These are phyloP conservation scores for Lycium ferocissimum DNA, from an alignment of 257 asterid species.

Conservation along the genomic window DNA sequence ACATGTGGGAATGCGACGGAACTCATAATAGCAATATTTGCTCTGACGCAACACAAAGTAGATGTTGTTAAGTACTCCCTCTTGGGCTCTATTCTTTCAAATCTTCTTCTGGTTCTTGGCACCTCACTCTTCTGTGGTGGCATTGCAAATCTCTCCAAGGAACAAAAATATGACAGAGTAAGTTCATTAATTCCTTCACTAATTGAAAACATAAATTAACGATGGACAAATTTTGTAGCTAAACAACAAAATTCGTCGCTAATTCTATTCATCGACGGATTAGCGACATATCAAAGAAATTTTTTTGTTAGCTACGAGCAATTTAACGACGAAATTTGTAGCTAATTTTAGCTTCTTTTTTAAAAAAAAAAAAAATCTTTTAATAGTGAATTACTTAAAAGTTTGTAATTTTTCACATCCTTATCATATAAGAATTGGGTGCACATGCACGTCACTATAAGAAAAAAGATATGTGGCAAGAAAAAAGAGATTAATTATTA, in stretches of 20 bases:
- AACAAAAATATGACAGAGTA: constrained; percentile 80
- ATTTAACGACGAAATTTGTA: too few species aligned
- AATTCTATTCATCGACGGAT: too few species aligned
- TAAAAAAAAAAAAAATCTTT: too few species aligned
- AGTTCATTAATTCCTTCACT: constrained; percentile 14
- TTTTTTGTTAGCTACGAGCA: too few species aligned
- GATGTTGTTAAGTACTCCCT: constrained; percentile 85
- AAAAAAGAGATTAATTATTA: too few species aligned
- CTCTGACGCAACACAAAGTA: constrained; percentile 69
- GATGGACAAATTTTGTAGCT: too few species aligned
- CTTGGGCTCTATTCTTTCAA: constrained; percentile 86
- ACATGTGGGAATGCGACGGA: constrained; percentile 98
- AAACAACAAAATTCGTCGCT: too few species aligned
- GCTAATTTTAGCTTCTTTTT: too few species aligned
- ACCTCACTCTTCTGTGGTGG: constrained; percentile 97
- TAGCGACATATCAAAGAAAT: too few species aligned
- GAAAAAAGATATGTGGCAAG: too few species aligned
- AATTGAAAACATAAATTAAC: not conserved
- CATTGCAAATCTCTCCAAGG: constrained; percentile 60
- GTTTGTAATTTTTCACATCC: not conserved
- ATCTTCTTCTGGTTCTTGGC: constrained; percentile 95
- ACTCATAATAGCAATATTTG: constrained; percentile 81
- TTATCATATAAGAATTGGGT: not conserved
- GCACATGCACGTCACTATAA: not conserved
- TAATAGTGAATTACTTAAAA: not conserved